A percentile compares a stretch with the other conserved stretches of the same genome.
phyloP scores from a whole-genome alignment of 2,329 filamentous ascomycete genomes.

The Trematosphaeria pertusa region DNA sequence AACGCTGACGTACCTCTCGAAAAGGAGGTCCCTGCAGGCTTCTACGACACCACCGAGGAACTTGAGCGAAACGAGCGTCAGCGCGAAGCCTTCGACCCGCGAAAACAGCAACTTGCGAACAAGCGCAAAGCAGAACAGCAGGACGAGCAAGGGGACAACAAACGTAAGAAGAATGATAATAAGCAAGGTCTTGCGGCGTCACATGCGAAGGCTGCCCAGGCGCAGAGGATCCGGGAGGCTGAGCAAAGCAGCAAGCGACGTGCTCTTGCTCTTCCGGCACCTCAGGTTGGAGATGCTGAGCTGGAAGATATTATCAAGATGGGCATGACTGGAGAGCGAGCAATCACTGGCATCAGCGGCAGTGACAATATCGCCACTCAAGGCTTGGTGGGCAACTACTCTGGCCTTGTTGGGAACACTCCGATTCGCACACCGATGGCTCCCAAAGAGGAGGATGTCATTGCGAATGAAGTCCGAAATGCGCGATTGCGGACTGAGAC shows the following conservation, averaged over 20 bases:
- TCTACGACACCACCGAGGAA: constrained; percentile 92
- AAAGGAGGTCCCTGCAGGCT: constrained; percentile 85
- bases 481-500: constrained; percentile 92
- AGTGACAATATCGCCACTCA: constrained; percentile 86
- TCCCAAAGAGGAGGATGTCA: constrained; percentile 90
- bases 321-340: constrained; percentile 91
- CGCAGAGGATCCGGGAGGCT: constrained; percentile 93
- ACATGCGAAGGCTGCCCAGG: constrained; percentile 89
- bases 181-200: constrained; percentile 77
- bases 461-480: constrained; percentile 95
- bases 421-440: constrained; percentile 93
- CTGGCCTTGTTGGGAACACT: constrained; percentile 77
- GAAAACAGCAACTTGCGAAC: constrained; percentile 87
- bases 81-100: constrained; percentile 84
- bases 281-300: constrained; percentile 91
- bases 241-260: constrained; percentile 96
- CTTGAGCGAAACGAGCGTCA: constrained; percentile 80
- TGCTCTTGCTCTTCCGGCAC: constrained; percentile 80
- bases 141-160: constrained; percentile 78
- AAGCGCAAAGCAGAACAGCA: constrained; percentile 93
- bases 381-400: constrained; percentile 87
- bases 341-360: constrained; percentile 76
- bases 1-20: constrained; percentile 99
- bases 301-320: constrained; percentile 99
- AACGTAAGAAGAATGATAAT: constrained; percentile 89